phyloP scores from a whole-genome alignment of 495 filamentous ascomycete species.

The Podospora pseudoanserina region DNA sequence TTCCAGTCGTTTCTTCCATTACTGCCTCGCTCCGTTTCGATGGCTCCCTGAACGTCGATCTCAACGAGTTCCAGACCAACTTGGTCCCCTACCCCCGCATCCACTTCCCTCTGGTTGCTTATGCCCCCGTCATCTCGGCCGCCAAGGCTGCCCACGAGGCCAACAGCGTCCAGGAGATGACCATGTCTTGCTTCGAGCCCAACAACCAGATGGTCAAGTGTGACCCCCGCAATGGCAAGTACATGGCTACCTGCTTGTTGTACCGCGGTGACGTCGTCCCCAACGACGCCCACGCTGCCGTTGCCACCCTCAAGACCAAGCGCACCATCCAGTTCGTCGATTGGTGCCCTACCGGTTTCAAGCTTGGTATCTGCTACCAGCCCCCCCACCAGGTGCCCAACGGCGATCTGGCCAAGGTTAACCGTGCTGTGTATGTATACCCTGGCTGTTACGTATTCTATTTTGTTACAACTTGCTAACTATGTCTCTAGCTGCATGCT shows the following conservation, averaged over 20 bases:
- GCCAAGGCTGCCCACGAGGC: conserved; percentile 93
- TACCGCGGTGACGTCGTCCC: conserved; percentile 98
- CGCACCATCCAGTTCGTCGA: conserved; percentile 98
- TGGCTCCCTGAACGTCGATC: conserved; percentile 96
- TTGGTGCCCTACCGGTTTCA: conserved; percentile 99
- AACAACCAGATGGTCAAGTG: conserved; percentile 99
- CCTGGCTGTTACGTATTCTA: conserved; percentile 2
- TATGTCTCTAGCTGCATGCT: conserved; percentile 75
- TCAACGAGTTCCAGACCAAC: conserved; percentile 99
- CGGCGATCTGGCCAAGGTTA: conserved; percentile 93
- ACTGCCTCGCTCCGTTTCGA: conserved; percentile 98
- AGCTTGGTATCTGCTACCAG: conserved; percentile 99
- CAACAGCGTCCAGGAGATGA: conserved; percentile 84
- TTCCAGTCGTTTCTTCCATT: conserved; percentile 91
- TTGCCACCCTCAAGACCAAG: conserved; percentile 96
- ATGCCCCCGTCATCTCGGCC: conserved; percentile 89
- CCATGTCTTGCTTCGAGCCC: conserved; percentile 80
- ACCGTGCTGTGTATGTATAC: conserved; percentile 86
- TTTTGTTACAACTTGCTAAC: conserved; percentile 16
- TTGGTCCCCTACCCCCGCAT: conserved; percentile 98
- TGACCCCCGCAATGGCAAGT: conserved; percentile 97
- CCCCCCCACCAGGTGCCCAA: conserved; percentile 92
- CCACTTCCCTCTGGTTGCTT: conserved; percentile 96
- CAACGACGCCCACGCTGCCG: conserved; percentile 86
- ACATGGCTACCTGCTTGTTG: conserved; percentile 97